Evolutionary conservation across 208 protist species (phyloP).

Genomic region (Crithidia bombi): DNA sequence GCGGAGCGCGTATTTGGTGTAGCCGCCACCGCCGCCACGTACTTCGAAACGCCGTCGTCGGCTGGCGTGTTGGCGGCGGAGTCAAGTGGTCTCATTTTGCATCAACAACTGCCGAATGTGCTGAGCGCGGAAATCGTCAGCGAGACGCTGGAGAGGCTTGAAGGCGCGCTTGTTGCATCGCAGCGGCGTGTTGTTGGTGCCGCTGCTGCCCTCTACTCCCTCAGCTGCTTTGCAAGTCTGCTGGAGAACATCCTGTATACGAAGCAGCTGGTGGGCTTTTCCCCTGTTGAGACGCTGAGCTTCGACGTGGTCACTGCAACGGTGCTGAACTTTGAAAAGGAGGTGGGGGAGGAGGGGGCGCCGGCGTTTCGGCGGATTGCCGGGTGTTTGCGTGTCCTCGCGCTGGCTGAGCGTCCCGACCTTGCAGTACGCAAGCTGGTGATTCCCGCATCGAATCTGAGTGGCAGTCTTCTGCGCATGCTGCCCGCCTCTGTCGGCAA

Average conservation of each 20-base stretch:
- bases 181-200: conserved; percentile 22
- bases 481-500: conserved; percentile 34
- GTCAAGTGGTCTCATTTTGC: conserved; percentile 26
- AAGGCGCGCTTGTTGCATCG: conserved; percentile 16
- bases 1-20: conserved; percentile 26
- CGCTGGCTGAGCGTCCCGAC: conserved; percentile 31
- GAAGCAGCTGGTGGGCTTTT: conserved; percentile 39
- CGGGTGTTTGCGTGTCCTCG: conserved; percentile 30
- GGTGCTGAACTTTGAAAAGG: conserved; percentile 37
- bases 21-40: conserved; percentile 23
- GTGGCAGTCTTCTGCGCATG: conserved; percentile 30
- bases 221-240: conserved; percentile 36
- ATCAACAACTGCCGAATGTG: conserved; percentile 34
- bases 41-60: conserved; percentile 22
- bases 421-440: background rate
- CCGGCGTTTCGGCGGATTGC: conserved; percentile 27
- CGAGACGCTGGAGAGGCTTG: conserved; percentile 27
- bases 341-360: conserved; percentile 21
- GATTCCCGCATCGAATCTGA: conserved; percentile 6
- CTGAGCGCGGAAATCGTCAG: conserved; percentile 17
- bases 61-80: conserved; percentile 30
- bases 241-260: conserved; percentile 46
- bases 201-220: conserved; percentile 15
- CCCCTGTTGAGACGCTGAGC: conserved; percentile 35
- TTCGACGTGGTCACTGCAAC: conserved; percentile 43